phyloP scores from a whole-genome alignment of 768 basidiomycete genomes.

The Naganishia antarctica region DNA sequence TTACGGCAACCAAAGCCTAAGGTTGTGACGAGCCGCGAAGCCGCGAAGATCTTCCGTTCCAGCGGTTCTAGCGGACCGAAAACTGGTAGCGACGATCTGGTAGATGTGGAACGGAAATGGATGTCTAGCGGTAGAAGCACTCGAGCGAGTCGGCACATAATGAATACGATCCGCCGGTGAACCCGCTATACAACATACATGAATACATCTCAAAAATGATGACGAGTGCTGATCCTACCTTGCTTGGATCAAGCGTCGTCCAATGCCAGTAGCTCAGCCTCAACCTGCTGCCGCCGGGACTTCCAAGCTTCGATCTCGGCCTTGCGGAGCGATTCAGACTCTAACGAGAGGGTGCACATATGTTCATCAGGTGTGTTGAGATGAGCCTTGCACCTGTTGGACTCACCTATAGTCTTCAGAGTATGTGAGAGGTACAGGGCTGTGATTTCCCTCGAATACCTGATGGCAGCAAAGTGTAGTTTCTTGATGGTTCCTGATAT shows the following conservation, averaged over 20 bases:
- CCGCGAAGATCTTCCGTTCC: too few relatives aligned
- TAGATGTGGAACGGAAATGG: too few relatives aligned
- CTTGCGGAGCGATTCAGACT: slow-evolving; percentile 3
- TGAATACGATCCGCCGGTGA: not conserved
- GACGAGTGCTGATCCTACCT: not conserved
- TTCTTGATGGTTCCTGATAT: slow-evolving; percentile 27
- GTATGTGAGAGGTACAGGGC: slow-evolving; percentile 27
- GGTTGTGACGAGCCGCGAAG: too few relatives aligned
- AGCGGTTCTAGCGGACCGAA: too few relatives aligned
- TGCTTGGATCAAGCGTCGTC: slow-evolving; percentile 4
- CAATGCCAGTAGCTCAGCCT: slow-evolving; percentile 9
- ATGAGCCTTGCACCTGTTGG: not conserved
- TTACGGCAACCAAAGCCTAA: not conserved
- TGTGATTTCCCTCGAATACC: slow-evolving; percentile 22
- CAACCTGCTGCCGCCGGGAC: slow-evolving; percentile 16
- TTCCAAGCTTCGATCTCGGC: slow-evolving; percentile 27
- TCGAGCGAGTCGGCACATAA: too few relatives aligned
- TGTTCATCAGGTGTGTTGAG: not conserved
- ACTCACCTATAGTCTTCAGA: slow-evolving; percentile 10
- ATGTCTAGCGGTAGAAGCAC: too few relatives aligned
- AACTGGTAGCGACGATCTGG: too few relatives aligned
- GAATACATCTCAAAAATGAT: too few relatives aligned
- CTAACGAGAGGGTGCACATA: not conserved
- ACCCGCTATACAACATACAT: too few relatives aligned
- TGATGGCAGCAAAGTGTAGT: slow-evolving; percentile 12